Conservation (phyloP, 2,329 filamentous ascomycete species). For the Colletotrichum karsti region DNA sequence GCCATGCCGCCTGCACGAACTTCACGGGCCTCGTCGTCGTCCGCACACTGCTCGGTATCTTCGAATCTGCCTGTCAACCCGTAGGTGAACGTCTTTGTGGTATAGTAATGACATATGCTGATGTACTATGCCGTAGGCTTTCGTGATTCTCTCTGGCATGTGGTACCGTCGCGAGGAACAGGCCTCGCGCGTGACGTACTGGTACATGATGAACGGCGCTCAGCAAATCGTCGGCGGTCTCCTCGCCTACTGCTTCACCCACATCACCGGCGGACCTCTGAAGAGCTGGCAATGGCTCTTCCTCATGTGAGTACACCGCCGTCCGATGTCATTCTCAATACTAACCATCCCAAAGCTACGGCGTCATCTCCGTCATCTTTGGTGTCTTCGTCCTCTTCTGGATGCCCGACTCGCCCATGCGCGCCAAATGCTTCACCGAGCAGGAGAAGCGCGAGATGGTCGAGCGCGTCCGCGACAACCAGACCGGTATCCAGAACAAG, state of each 20-base stretch:
- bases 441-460: constrained; percentile 72
- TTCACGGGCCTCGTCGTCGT: constrained; percentile 68
- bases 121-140: too few relatives aligned
- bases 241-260: constrained; percentile 70
- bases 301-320: constrained; percentile 45
- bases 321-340: too few relatives aligned
- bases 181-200: constrained; percentile 71
- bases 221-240: constrained; percentile 79
- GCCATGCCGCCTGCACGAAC: constrained; percentile 67
- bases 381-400: constrained; percentile 70
- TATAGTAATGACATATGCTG: too few relatives aligned
- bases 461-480: constrained; percentile 67
- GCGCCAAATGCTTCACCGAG: constrained; percentile 74
- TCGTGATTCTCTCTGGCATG: constrained; percentile 72
- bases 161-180: constrained; percentile 79
- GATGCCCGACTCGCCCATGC: constrained; percentile 77
- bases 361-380: constrained; percentile 69
- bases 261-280: constrained; percentile 61
- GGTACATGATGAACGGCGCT: constrained; percentile 82
- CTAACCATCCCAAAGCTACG: constrained; percentile 50
- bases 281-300: constrained; percentile 76
- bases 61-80: constrained; percentile 76
- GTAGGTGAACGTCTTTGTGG: too few relatives aligned
- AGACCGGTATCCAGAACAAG: constrained; percentile 68
- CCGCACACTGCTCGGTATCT: constrained; percentile 74